Base-by-base conservation (phyloP, 495 filamentous ascomycete species). In the Neurospora sp. region DNA sequence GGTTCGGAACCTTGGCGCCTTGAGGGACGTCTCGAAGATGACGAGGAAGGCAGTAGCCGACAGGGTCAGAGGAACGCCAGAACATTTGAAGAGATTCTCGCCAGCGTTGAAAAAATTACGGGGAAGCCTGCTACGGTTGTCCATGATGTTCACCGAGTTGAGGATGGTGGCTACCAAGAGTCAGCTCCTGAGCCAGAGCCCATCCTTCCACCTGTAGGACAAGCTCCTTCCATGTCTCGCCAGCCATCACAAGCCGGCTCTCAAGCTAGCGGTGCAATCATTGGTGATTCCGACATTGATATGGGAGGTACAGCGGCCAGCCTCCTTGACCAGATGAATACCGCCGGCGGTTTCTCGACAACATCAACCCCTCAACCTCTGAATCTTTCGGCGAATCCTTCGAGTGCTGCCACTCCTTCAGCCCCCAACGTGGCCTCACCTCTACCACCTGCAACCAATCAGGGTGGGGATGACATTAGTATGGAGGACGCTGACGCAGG, bases 111-210 rank as follows among this genome's bases (percentile, higher is more conserved):
- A 78, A 82, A 81, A 41, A 78, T 86, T 4, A 84, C 88, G 69
- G 85, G 87, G 59, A 89, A 87, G 72, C 84, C 82, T 54, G 87
- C 90, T 66, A 84, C 84, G 20, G 82, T 86, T 5, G 88, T 91
- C 59, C 85, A 89, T 69, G 89, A 89, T 39, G 83, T 93, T 5
- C 86, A 88, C 14, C 90, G 91, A 70, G 85, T 92, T 59, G 87
- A 92, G 73, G 90, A 92, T 74, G 85, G 86, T 27, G 92, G 92
- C 70, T 92, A 91, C 39, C 84, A 93, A 46, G 83, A 92, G 76
- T 82, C 80, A 7, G 79, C 77, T 2, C 83, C 83, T 4, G 89
- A 93, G 75, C 87, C 86, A 39, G 84, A 86, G 46, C 81, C 75
- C 7, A 74, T 73, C 23, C 39, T 46, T 35, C 23, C 48, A 20